A percentile compares a stretch with the other conserved stretches of the same genome.
phyloP scores from a whole-genome alignment of 2,329 filamentous ascomycete genomes.

The Pseudophaeomoniella oleicola region DNA sequence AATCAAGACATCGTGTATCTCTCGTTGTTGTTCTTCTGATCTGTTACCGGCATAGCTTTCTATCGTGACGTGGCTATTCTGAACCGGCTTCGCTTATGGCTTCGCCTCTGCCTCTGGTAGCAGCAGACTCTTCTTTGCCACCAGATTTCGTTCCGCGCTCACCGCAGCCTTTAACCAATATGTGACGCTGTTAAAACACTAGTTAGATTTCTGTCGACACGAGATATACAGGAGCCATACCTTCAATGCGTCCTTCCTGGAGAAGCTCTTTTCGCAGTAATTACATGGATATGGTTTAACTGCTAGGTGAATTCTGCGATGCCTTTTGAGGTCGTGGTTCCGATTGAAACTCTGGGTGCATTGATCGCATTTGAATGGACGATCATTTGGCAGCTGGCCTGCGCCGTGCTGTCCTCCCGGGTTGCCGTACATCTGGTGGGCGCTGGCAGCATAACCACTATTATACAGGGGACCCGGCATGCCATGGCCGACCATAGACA shows the following conservation, averaged over 20 bases:
- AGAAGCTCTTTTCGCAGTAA: slow-evolving; percentile 92
- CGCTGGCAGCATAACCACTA: slow-evolving; percentile 43
- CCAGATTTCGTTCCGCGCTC: slow-evolving; percentile 19
- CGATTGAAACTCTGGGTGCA: slow-evolving; percentile 90
- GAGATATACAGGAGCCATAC: slow-evolving; percentile 36
- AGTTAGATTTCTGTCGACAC: background rate
- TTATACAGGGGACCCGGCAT: slow-evolving; percentile 46
- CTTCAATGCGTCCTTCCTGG: slow-evolving; percentile 91
- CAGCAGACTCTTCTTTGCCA: too few relatives aligned
- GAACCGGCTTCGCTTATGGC: too few relatives aligned
- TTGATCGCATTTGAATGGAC: slow-evolving; percentile 87
- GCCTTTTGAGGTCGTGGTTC: slow-evolving; percentile 90
- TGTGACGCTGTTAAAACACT: slow-evolving; percentile 40
- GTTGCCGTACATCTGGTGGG: slow-evolving; percentile 45
- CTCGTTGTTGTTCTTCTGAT: too few relatives aligned
- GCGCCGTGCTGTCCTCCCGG: slow-evolving; percentile 38
- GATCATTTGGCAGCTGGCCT: slow-evolving; percentile 49
- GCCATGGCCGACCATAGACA: slow-evolving; percentile 54
- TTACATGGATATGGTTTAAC: slow-evolving; percentile 91
- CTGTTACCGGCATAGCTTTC: too few relatives aligned
- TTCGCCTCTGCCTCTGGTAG: too few relatives aligned
- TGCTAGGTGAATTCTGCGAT: slow-evolving; percentile 86
- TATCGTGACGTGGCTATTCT: too few relatives aligned
- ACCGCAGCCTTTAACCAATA: slow-evolving; percentile 53
- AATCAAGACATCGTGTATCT: too few relatives aligned